Evolutionary conservation across 805 yeast species (phyloP), one percentile per base, ranked within the genome.

Genomic region (Millerozyma miso): DNA sequence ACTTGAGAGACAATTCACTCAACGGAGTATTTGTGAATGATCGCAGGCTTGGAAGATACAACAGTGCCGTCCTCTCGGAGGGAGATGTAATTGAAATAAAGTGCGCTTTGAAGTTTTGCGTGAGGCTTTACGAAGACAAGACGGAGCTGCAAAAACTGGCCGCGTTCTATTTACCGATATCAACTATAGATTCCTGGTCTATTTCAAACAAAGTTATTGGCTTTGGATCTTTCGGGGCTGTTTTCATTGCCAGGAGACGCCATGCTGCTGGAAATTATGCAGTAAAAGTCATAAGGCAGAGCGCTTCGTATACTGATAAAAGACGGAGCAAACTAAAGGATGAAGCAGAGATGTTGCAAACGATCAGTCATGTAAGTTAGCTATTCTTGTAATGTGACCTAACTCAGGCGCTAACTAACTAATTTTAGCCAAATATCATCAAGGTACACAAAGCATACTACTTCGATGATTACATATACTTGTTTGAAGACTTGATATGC

Each of bases 181-280:
- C 47, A 50, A 10, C 47, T 10, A 35, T 50, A 26, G 39, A 32
- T 2, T 42, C 26, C 42, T 80, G 85, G 85, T 42, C 40, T 3
- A 59, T 78, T 3, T 50, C 67, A 2, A 53, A 72, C 3, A 62
- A 63, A 20, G 50, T 73, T 3, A 54, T 80, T 20, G 85, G 85
- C 0, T 60, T 63, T 40, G 85, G 85, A 1, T 74, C 83, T 0
- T 80, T 78, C 65, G 85, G 86, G 1, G 68, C 69, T 41, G 83
- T 79, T 2, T 63, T 59, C 44, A 55, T 71, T 19, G 68, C 73
- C 4, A 42, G 52, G 33, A 53, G 59, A 15, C 46, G 51, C 8
- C 33, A 38, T n/a, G 46, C 53, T 8, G 44, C 44, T 3, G 60
- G 53, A 35, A 54, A 66, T 18, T 79, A 59, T 56, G 83, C 83